These are phyloP conservation scores for Pseudocercospora musae DNA, from an alignment of 2,329 filamentous ascomycete species.

Conservation along the genomic window DNA sequence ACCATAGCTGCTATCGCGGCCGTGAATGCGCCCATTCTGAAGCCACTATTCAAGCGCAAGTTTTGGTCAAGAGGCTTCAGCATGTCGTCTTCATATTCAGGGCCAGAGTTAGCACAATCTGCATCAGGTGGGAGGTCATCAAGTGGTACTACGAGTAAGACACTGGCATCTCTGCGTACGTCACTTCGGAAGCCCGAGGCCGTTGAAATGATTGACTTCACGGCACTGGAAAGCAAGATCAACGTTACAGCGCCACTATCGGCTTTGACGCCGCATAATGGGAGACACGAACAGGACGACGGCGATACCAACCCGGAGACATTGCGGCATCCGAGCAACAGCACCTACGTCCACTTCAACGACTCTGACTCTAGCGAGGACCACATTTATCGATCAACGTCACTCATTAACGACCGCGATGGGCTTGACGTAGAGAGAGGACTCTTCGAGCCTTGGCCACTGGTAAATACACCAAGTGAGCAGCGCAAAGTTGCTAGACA, in stretches of 20 bases:
- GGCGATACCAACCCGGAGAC: neutral
- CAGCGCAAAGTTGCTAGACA: neutral
- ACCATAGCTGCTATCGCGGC: conserved; percentile 38
- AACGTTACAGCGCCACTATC: neutral
- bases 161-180: neutral
- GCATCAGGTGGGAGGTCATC: conserved; percentile 5
- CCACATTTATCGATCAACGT: neutral
- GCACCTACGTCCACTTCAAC: neutral
- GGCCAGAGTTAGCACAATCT: neutral
- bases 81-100: neutral
- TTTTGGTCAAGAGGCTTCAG: conserved; percentile 32
- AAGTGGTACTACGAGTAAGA: conserved; percentile 9
- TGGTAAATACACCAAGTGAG: neutral
- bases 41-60: conserved; percentile 28
- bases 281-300: neutral
- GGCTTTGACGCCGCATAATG: neutral
- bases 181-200: conserved; percentile 7
- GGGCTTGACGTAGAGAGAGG: neutral
- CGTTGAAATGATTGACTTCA: conserved; percentile 2
- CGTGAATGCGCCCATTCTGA: conserved; percentile 37
- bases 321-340: neutral
- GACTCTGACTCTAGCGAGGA: neutral
- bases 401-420: neutral
- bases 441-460: neutral
- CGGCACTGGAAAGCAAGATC: neutral